A percentile compares a stretch with the other conserved stretches of the same genome.
phyloP scores from a whole-genome alignment of 768 basidiomycete species.

The Stropharia rugosoannulata region DNA sequence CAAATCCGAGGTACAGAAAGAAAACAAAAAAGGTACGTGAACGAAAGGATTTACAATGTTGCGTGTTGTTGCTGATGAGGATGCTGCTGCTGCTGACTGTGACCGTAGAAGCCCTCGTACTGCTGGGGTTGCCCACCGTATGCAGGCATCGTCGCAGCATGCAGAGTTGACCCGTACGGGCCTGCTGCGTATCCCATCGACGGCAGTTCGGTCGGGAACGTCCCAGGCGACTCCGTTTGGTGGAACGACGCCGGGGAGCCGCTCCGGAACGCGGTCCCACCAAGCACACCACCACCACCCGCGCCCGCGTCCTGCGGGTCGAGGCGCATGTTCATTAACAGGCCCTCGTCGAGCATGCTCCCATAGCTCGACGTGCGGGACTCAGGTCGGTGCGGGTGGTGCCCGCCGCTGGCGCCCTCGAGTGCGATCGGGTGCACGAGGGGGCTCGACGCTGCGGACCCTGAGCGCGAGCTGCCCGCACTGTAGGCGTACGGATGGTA shows the following conservation, averaged over 20 bases:
- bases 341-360: conserved; percentile 37
- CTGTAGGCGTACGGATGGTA: conserved; percentile 56
- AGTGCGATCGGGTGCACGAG: conserved; percentile 39
- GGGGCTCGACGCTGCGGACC: conserved; percentile 47
- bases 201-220: conserved; percentile 37
- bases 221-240: conserved; percentile 38
- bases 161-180: neutral
- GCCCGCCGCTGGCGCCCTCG: too few species aligned
- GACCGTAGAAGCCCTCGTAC: conserved; percentile 22
- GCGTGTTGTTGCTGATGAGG: conserved; percentile 21
- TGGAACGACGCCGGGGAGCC: conserved; percentile 40
- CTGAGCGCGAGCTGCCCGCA: conserved; percentile 33
- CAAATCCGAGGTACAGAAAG: neutral
- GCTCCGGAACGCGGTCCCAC: conserved; percentile 36
- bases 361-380: conserved; percentile 41
- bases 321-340: conserved; percentile 37
- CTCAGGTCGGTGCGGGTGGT: conserved; percentile 30
- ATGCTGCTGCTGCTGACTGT: conserved; percentile 18
- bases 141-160: conserved; percentile 22
- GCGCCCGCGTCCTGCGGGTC: conserved; percentile 1
- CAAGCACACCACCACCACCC: conserved; percentile 18
- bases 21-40: neutral
- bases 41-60: conserved; percentile 18
- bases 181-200: conserved; percentile 16
- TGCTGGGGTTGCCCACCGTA: conserved; percentile 12